A percentile compares a stretch with the other conserved stretches of the same genome.
Evolutionary conservation across 495 filamentous ascomycete genomes (phyloP).

Genomic region (Aspergillus incahuasiensis): DNA sequence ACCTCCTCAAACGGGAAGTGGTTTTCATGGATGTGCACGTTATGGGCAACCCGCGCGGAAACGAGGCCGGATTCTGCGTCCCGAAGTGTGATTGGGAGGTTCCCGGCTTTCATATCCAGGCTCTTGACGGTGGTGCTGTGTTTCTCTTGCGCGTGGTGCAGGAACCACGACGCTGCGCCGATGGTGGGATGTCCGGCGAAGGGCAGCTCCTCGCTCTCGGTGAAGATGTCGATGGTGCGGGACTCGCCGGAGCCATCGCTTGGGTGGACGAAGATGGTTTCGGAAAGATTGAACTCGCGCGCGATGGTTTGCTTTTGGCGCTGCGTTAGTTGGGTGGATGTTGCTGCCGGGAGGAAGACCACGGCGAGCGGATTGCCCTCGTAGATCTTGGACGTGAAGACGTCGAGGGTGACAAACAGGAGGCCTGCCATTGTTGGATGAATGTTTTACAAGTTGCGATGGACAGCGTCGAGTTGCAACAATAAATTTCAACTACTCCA

Average conservation of each 20-base stretch:
- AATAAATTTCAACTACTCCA: background rate
- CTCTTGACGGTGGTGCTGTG: conserved; percentile 28
- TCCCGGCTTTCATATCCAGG: conserved; percentile 60
- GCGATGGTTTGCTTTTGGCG: conserved; percentile 53
- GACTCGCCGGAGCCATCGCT: conserved; percentile 6
- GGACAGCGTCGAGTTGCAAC: background rate
- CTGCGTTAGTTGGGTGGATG: conserved; percentile 23
- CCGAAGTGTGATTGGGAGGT: conserved; percentile 42
- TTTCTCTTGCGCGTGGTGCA: conserved; percentile 31
- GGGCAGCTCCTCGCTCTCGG: conserved; percentile 54
- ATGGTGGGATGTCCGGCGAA: conserved; percentile 80
- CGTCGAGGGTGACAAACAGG: conserved; percentile 37
- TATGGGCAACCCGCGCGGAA: conserved; percentile 58
- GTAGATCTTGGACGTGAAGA: conserved; percentile 40
- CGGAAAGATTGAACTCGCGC: conserved; percentile 78
- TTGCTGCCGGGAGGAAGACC: conserved; percentile 33
- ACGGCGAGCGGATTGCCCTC: conserved; percentile 38
- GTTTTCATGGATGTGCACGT: conserved; percentile 56
- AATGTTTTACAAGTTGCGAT: background rate
- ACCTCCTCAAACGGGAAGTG: conserved; percentile 26
- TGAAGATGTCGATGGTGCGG: conserved; percentile 69
- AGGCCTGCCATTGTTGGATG: conserved; percentile 23
- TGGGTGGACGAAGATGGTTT: conserved; percentile 72
- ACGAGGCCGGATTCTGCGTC: conserved; percentile 23
- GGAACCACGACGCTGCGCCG: conserved; percentile 56